Conservation (phyloP, 1,284 basidiomycete species). For the Agaricales sp. region DNA sequence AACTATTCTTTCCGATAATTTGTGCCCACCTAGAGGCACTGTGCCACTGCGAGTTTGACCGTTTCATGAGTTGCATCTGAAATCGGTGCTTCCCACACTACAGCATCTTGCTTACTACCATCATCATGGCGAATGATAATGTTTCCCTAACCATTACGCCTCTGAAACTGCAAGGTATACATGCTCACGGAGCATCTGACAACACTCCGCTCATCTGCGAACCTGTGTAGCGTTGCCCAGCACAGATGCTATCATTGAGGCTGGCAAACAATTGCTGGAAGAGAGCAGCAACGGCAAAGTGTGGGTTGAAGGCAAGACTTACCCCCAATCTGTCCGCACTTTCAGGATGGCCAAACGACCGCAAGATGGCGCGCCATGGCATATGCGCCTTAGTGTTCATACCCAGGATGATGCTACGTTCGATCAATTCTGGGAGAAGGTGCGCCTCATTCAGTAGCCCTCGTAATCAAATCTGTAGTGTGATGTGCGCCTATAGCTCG, state of each 20-base stretch:
- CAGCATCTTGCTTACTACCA: no score
- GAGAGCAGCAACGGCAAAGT: conserved; percentile 26
- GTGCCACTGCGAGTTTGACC: no score
- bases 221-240: conserved; percentile 40
- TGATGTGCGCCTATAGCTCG: conserved; percentile 23
- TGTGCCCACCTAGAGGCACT: no score
- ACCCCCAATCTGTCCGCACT: conserved; percentile 20
- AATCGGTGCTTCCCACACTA: no score
- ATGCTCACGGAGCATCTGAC: no score
- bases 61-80: no score
- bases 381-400: conserved; percentile 58
- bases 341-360: conserved; percentile 26
- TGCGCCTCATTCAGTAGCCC: not conserved
- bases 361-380: conserved; percentile 51
- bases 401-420: conserved; percentile 53
- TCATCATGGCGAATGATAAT: not conserved
- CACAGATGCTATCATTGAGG: conserved; percentile 43
- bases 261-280: conserved; percentile 26
- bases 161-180: not conserved
- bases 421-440: conserved; percentile 57
- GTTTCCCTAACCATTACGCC: not conserved
- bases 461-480: not conserved
- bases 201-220: not conserved
- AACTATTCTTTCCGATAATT: no score
- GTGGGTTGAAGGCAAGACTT: conserved; percentile 48